Percentiles rank a stretch among this genome's conserved stretches.
Evolutionary conservation across 495 filamentous ascomycete genomes (phyloP).

Genomic region (Monascus purpureus): DNA sequence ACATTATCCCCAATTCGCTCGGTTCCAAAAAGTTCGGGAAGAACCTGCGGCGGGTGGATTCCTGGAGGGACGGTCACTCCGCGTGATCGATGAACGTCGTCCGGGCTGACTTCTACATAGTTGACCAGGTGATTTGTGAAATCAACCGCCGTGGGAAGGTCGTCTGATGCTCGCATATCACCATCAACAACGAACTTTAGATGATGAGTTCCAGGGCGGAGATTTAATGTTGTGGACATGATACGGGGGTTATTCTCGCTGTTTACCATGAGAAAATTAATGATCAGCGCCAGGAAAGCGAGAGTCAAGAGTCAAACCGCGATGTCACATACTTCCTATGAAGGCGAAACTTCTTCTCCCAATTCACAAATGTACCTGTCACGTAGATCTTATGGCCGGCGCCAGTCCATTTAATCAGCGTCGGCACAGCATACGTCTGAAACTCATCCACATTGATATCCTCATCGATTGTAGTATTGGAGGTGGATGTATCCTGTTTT

Average conservation of each 20-base stretch:
- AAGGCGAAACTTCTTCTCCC: slow-evolving; percentile 82
- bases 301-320: background rate
- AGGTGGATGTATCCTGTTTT: slow-evolving; percentile 39
- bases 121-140: slow-evolving; percentile 95
- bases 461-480: slow-evolving; percentile 59
- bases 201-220: slow-evolving; percentile 89
- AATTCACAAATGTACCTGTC: slow-evolving; percentile 90
- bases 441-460: slow-evolving; percentile 69
- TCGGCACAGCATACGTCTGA: slow-evolving; percentile 51
- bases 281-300: background rate
- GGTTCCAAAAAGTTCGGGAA: slow-evolving; percentile 21
- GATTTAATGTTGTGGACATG: slow-evolving; percentile 60
- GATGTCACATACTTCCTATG: slow-evolving; percentile 51
- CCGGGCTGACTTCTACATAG: slow-evolving; percentile 84
- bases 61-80: slow-evolving; percentile 24
- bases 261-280: background rate
- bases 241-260: slow-evolving; percentile 34
- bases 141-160: slow-evolving; percentile 87
- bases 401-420: slow-evolving; percentile 66
- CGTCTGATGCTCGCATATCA: slow-evolving; percentile 74
- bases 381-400: slow-evolving; percentile 82
- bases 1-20: slow-evolving; percentile 25
- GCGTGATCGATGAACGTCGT: slow-evolving; percentile 38
- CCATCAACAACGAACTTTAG: slow-evolving; percentile 91
- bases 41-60: slow-evolving; percentile 30